A percentile compares a stretch with the other conserved stretches of the same genome.
Evolutionary conservation across 2,329 filamentous ascomycete species (phyloP).

Genomic region (Gnomoniopsis sp.): DNA sequence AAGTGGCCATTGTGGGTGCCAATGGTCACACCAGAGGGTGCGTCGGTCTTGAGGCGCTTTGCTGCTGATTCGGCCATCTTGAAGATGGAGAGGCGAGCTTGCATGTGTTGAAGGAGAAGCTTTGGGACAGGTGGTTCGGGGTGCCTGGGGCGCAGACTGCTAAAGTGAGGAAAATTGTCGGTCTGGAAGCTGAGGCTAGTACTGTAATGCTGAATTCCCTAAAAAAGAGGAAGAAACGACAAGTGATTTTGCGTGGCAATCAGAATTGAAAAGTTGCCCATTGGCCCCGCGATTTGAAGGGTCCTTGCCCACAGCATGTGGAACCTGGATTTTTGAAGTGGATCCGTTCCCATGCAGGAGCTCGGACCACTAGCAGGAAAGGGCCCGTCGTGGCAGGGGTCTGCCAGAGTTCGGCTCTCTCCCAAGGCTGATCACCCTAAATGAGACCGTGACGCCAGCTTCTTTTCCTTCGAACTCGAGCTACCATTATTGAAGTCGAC

Average conservation of each 20-base stretch:
- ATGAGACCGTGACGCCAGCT: conserved; percentile 2
- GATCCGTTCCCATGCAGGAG: neutral
- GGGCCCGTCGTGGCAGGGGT: neutral
- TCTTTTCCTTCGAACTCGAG: neutral
- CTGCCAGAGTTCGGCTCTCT: neutral
- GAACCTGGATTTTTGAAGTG: neutral
- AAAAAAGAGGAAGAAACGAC: neutral
- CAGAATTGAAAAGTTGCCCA: conserved; percentile 15
- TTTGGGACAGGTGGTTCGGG: neutral
- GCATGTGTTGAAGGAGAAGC: conserved; percentile 30
- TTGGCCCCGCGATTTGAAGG: conserved; percentile 5
- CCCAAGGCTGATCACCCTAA: neutral
- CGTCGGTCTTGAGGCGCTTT: conserved; percentile 80
- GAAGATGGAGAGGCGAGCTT: conserved; percentile 33
- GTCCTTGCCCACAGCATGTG: too few relatives aligned
- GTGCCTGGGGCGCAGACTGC: neutral
- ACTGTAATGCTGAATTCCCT: too few relatives aligned
- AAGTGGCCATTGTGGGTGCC: conserved; percentile 98
- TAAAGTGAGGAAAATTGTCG: neutral
- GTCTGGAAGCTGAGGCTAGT: neutral
- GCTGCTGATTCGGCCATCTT: conserved; percentile 66
- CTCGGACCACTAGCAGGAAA: neutral
- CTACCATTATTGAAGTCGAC: neutral
- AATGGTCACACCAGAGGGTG: conserved; percentile 56
- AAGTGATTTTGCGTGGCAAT: neutral